phyloP scores from a whole-genome alignment of 495 filamentous ascomycete species.

The Daldinia vernicosa region DNA sequence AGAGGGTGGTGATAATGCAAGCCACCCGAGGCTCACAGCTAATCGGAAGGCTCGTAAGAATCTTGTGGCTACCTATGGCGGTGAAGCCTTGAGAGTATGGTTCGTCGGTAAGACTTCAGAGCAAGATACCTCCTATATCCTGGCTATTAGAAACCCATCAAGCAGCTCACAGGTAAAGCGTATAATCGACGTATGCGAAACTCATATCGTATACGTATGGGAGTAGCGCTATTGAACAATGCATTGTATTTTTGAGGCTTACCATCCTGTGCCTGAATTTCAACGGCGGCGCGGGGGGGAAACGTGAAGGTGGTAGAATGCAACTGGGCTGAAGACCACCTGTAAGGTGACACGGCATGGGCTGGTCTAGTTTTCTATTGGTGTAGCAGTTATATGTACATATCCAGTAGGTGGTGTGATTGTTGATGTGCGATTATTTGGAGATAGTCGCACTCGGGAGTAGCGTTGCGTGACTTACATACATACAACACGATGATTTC shows the following conservation, averaged over 20 bases:
- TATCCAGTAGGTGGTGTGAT: constrained; percentile 27
- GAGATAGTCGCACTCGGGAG: constrained; percentile 26
- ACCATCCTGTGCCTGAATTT: constrained; percentile 29
- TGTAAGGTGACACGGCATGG: constrained; percentile 3
- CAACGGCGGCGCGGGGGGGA: constrained; percentile 20
- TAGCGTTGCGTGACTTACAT: constrained; percentile 11
- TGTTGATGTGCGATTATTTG: constrained; percentile 12
- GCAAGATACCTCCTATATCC: constrained; percentile 3
- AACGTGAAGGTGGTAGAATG: not conserved
- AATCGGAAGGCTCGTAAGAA: constrained; percentile 10
- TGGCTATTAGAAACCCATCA: constrained; percentile 1
- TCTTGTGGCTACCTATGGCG: constrained; percentile 18
- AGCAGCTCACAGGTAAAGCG: constrained; percentile 18
- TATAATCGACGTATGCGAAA: constrained; percentile 6
- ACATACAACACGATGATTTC: not conserved
- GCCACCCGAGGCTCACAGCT: constrained; percentile 18
- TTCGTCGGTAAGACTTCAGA: not conserved
- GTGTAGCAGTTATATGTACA: constrained; percentile 1
- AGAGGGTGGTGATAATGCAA: constrained; percentile 27
- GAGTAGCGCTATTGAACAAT: constrained; percentile 32
- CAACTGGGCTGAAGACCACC: too few species aligned
- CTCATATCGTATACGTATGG: constrained; percentile 18
- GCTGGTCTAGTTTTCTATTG: constrained; percentile 26
- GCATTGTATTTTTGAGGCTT: constrained; percentile 13
- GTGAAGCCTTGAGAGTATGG: constrained; percentile 2